Conservation (phyloP, 2,329 filamentous ascomycete genomes). For the Verticillium alfalfae region DNA sequence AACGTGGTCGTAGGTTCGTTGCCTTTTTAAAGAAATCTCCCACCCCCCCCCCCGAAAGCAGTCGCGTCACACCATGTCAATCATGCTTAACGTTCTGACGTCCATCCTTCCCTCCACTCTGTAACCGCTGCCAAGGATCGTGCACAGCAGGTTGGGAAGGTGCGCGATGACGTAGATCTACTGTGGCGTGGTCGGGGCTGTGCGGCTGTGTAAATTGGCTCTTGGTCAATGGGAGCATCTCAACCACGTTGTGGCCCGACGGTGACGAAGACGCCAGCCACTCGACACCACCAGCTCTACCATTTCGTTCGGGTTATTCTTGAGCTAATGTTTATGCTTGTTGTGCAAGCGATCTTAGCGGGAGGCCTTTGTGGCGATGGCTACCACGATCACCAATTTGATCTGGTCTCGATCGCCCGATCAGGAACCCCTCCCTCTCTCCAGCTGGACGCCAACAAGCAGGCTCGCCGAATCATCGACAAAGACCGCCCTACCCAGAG, state of each 20-base stretch:
- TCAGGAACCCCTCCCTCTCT: not conserved
- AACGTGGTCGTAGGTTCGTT: not conserved
- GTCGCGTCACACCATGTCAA: not conserved
- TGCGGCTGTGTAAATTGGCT: not conserved
- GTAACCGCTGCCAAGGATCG: not conserved
- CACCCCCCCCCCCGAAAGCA: not conserved
- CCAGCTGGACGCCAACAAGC: not conserved
- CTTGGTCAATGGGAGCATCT: not conserved
- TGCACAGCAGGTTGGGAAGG: not conserved
- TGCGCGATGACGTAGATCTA: not conserved
- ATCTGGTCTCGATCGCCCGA: not conserved
- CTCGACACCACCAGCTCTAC: not conserved
- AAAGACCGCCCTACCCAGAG: not conserved
- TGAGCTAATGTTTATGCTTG: not conserved
- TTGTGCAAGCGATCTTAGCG: not conserved
- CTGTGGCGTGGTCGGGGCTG: not conserved
- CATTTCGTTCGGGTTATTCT: not conserved
- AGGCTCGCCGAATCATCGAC: not conserved
- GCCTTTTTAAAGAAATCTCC: not conserved
- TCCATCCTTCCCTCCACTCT: not conserved
- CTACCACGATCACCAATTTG: not conserved
- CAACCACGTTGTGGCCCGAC: not conserved
- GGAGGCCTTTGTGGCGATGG: not conserved
- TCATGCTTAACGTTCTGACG: not conserved
- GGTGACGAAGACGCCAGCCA: not conserved